phyloP scores from a whole-genome alignment of 2,329 filamentous ascomycete species.

The Colletotrichum ledebouriae region DNA sequence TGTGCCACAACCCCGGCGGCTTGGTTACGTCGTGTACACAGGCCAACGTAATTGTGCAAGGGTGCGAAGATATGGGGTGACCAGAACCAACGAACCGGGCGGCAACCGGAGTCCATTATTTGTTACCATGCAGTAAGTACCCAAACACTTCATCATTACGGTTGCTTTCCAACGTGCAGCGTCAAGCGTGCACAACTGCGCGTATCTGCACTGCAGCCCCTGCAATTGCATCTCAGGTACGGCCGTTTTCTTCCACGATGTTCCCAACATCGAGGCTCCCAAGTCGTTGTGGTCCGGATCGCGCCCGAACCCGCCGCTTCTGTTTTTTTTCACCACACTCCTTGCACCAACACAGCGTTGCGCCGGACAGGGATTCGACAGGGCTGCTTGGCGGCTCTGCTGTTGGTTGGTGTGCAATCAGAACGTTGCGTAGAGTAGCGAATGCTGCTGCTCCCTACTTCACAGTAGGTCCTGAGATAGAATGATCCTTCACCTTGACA shows the following conservation, averaged over 20 bases:
- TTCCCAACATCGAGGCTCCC: neutral
- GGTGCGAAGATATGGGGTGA: neutral
- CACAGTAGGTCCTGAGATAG: neutral
- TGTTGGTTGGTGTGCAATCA: no score
- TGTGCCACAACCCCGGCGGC: constrained; percentile 3
- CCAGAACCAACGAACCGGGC: constrained; percentile 1
- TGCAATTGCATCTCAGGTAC: neutral
- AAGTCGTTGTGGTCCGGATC: neutral
- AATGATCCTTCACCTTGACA: neutral
- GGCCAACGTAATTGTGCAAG: neutral
- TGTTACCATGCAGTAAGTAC: no score
- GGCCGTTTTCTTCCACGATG: neutral
- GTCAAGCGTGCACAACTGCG: neutral
- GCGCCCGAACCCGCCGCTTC: no score
- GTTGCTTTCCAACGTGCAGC: neutral
- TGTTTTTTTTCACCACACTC: no score
- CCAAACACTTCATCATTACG: no score
- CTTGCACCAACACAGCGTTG: no score
- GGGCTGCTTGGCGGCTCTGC: no score
- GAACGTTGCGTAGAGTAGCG: no score
- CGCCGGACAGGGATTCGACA: no score
- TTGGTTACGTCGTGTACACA: no score
- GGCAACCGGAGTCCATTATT: no score
- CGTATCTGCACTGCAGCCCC: neutral
- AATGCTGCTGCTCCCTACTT: constrained; percentile 7